Evolutionary conservation across 495 filamentous ascomycete genomes (phyloP), one percentile per base, ranked within the genome.

Genomic region (Chaetomium cochliodes): DNA sequence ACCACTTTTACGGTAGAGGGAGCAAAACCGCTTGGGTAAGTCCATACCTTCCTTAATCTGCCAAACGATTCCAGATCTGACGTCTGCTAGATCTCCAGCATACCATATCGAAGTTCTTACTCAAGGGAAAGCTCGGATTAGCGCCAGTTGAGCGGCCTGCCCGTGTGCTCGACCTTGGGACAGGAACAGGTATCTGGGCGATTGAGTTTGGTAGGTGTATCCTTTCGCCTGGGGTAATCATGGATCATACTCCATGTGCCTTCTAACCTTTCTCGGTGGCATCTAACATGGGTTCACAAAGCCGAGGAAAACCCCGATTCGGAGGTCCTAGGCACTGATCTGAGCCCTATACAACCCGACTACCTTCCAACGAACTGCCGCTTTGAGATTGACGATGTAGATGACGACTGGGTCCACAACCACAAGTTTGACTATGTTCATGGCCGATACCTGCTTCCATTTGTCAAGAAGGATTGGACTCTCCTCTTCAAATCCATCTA

Each of bases 391-490:
- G 79, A 81, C 62, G 81, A 84, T 62, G 76, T 77, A 16, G 82
- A 85, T 69, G 79, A 84, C 50, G 66, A 76, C 8, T 85, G 82
- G 82, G 60, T 74, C 18, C 84, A 73, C 66, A 51, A 60, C 44
- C 62, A 75, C 15, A 65, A 63, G 33, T 84, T 84, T 63, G 80
- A 84, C 71, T 82, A 78, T 69, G 77, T 85, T 60, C 82, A 84
- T 65, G 70, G 70, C 15, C 76, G 58, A 2, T 61, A 61, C 26
- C 12, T 61, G 20, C 46, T 61, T 25, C 58, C 46, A 30, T 61
- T 61, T 26, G n/a, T 61, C 46, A 61, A 61, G 28, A 61, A 61
- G 46, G 13, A 52, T 12, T 52, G 82, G 16, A 67, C 75, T 30
- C 73, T 84, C 60, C 68, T 72, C 23, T 77, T 84, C 69, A 62